phyloP scores from a whole-genome alignment of 2,329 filamentous ascomycete genomes.

The Graphilbum ipis-grandicollis region DNA sequence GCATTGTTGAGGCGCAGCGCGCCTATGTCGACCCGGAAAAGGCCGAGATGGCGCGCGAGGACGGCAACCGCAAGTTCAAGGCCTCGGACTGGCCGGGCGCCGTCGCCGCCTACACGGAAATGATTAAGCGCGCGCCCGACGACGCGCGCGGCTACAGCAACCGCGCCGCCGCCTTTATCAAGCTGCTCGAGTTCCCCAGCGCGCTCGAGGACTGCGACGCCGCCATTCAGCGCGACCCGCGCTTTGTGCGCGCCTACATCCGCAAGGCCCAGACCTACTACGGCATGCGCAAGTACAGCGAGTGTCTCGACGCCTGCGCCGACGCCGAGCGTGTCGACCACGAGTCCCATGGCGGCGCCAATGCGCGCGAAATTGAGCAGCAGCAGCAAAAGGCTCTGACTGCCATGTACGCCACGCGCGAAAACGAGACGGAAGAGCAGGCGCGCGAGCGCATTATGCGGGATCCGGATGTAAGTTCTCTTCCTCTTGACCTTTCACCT shows the following conservation, averaged over 20 bases:
- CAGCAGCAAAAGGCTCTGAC: constrained; percentile 85
- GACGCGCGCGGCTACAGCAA: constrained; percentile 94
- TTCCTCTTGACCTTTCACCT: not conserved
- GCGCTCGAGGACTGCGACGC: constrained; percentile 84
- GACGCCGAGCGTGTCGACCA: constrained; percentile 65
- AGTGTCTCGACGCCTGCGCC: constrained; percentile 75
- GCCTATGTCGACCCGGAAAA: constrained; percentile 82
- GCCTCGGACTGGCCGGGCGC: constrained; percentile 88
- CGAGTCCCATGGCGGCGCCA: constrained; percentile 50
- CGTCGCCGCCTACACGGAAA: constrained; percentile 86
- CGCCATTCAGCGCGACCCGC: constrained; percentile 78
- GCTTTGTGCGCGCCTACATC: constrained; percentile 91
- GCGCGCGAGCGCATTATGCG: constrained; percentile 78
- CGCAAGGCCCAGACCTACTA: constrained; percentile 91
- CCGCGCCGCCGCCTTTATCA: constrained; percentile 90
- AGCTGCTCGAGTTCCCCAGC: constrained; percentile 87
- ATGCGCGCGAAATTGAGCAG: constrained; percentile 79
- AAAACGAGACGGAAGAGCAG: constrained; percentile 92
- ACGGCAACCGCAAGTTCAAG: constrained; percentile 96
- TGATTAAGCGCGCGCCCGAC: constrained; percentile 87
- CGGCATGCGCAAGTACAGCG: constrained; percentile 96
- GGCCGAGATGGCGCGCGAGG: constrained; percentile 86
- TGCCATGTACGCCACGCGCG: constrained; percentile 77
- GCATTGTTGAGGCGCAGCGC: constrained; percentile 55
- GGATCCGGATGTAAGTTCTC: constrained; percentile 66